Conservation (phyloP, 768 basidiomycete species). For the Lenzites betulinus region DNA sequence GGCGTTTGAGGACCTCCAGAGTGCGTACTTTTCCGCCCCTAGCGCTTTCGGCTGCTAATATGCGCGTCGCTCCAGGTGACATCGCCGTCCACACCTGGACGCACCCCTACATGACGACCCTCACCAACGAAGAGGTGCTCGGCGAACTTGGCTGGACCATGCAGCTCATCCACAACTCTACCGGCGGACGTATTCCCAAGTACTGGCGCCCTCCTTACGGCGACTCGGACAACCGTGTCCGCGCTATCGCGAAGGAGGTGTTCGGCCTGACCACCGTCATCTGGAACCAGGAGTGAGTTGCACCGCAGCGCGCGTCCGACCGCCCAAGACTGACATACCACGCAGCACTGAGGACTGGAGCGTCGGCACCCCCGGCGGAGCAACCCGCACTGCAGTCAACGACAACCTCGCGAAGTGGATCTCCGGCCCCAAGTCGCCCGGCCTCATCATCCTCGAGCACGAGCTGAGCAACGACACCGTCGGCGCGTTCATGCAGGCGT, state of each 20-base stretch:
- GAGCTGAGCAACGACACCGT: slow-evolving; percentile 67
- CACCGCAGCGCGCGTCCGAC: background rate
- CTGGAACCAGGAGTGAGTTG: slow-evolving; percentile 85
- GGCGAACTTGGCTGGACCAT: slow-evolving; percentile 54
- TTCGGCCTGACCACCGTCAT: slow-evolving; percentile 84
- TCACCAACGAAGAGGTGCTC: slow-evolving; percentile 47
- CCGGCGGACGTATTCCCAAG: slow-evolving; percentile 66
- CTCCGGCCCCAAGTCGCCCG: slow-evolving; percentile 69
- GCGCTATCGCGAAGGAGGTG: slow-evolving; percentile 82
- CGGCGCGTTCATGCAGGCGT: slow-evolving; percentile 64
- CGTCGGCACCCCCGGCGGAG: slow-evolving; percentile 43
- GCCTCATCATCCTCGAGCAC: slow-evolving; percentile 84
- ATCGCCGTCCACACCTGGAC: slow-evolving; percentile 46
- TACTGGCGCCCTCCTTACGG: slow-evolving; percentile 93
- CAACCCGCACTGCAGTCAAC: slow-evolving; percentile 50
- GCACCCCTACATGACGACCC: slow-evolving; percentile 53
- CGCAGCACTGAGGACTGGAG: slow-evolving; percentile 78
- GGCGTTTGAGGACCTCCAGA: slow-evolving; percentile 42
- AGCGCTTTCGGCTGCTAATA: background rate
- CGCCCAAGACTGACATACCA: slow-evolving; percentile 1
- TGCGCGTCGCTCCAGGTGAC: slow-evolving; percentile 35
- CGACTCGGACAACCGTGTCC: slow-evolving; percentile 81
- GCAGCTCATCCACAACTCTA: slow-evolving; percentile 54
- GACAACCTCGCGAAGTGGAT: slow-evolving; percentile 57
- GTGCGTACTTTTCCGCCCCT: background rate